Percentiles rank a stretch among this genome's conserved stretches.
Evolutionary conservation across 352 stramenopile species (phyloP).

Genomic region (Phytophthora crassamura): DNA sequence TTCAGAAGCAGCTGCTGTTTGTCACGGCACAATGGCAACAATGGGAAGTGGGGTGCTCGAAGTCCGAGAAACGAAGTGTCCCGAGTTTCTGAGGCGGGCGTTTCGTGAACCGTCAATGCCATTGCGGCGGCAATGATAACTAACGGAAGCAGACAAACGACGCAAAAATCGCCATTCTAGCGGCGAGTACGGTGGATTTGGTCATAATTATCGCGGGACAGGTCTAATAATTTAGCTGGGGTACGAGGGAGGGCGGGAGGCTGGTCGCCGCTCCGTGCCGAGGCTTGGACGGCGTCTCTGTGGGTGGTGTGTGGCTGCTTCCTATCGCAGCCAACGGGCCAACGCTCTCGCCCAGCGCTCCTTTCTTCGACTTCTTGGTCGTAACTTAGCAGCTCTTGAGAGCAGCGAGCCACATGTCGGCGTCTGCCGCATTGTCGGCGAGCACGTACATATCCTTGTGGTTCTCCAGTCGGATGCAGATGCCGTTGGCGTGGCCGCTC

Average conservation of each 20-base stretch:
- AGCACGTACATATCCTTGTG: conserved; percentile 65
- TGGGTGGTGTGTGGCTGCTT: conserved; percentile 30
- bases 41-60: too few relatives aligned
- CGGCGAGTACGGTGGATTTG: conserved; percentile 25
- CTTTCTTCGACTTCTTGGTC: conserved; percentile 1
- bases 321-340: conserved; percentile 23
- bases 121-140: neutral
- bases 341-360: neutral
- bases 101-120: too few relatives aligned
- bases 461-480: conserved; percentile 60
- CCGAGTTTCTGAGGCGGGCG: conserved; percentile 26
- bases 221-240: conserved; percentile 49
- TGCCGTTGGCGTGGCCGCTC: conserved; percentile 45
- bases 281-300: conserved; percentile 12
- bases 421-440: conserved; percentile 50
- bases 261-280: conserved; percentile 13
- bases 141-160: neutral
- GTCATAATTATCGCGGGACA: conserved; percentile 43
- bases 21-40: too few relatives aligned
- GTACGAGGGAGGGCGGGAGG: conserved; percentile 3
- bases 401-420: conserved; percentile 57
- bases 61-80: conserved; percentile 9
- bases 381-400: conserved; percentile 52
- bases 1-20: too few relatives aligned
- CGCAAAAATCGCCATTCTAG: conserved; percentile 22